phyloP scores from a whole-genome alignment of 2,329 filamentous ascomycete genomes.

The Fusarium secorum region DNA sequence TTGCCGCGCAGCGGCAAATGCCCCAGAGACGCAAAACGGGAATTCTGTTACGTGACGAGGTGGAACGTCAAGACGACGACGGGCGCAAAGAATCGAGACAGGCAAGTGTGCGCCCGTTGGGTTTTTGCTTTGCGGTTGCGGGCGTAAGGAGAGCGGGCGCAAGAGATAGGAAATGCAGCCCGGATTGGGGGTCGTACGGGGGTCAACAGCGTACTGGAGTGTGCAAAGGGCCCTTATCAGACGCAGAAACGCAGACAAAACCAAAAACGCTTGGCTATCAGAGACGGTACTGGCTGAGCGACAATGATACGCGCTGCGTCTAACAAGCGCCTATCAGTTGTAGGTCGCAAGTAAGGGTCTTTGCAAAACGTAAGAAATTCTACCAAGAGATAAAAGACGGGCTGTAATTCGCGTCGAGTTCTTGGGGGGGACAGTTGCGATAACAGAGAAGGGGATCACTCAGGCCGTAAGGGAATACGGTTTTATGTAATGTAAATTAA shows the following conservation, averaged over 20 bases:
- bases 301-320: conserved; percentile 36
- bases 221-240: conserved; percentile 17
- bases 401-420: conserved; percentile 41
- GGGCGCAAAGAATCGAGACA: conserved; percentile 42
- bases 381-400: conserved; percentile 45
- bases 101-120: conserved; percentile 47
- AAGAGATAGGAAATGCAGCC: conserved; percentile 41
- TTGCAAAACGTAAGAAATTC: conserved; percentile 44
- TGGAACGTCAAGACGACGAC: conserved; percentile 42
- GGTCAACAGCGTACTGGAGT: conserved; percentile 30
- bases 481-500: conserved; percentile 53
- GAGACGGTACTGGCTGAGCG: conserved; percentile 23
- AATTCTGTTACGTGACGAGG: conserved; percentile 47
- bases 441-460: conserved; percentile 45
- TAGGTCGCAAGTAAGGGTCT: conserved; percentile 37
- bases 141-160: conserved; percentile 49
- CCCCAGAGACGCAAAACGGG: conserved; percentile 48
- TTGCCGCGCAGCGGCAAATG: conserved; percentile 50
- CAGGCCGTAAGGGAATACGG: conserved; percentile 39
- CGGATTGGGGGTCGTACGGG: conserved; percentile 44
- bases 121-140: conserved; percentile 50
- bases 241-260: conserved; percentile 18
- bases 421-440: conserved; percentile 43
- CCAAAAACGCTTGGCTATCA: conserved; percentile 27
- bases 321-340: conserved; percentile 43